Base-by-base conservation (phyloP, 1,284 basidiomycete genomes). In the Caloboletus firmus region DNA sequence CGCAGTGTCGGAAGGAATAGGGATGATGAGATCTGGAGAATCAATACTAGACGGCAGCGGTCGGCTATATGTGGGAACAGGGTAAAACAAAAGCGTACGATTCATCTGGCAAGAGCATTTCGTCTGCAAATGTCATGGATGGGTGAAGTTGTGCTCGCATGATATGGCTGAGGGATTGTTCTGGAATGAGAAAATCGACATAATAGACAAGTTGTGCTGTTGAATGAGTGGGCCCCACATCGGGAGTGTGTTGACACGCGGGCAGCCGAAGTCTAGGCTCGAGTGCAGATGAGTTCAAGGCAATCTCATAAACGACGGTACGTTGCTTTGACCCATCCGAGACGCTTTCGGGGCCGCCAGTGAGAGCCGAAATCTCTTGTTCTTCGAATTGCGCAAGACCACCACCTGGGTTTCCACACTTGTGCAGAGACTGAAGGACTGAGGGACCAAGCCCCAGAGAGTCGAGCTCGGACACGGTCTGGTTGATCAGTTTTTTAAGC, bases 401-500 rank as follows among this genome's bases (percentile, higher is more conserved):
- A 50, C 58, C 52, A n/a, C 45, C 24, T 44, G 59, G 46, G 32
- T 56, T 12, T 47, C 54, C 48, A 35, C 63, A 59, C 47, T 72
- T 69, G 28, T 79, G 61, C 15, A 79, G 67, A 34, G 74, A 72
- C 3, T 82, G 82, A 13, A 86, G 72, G 2, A 83, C 61, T 18
- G 73, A 69, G 9, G 84, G 88, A 44, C 81, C 83, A 5, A 96
- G 76, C 9, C 94, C 95, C 49, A 95, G 77, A 8, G 83, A 79
- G 9, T 84, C 79, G 30, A 98, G 84, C 71, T 98, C 95, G 17
- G 77, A 74, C 0, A 91, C 92, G 44, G 95, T 85, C 68, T 88
- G 82, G 64, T 94, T 93, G 67, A 98, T 94, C 49, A 97, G 79
- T 66, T 93, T 95, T 74, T 98, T 98, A 59, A 98, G 85, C 89